Evolutionary conservation across 371 early-diverging fungal genomes (phyloP).

Genomic region (Blyttiomyces sp.): DNA sequence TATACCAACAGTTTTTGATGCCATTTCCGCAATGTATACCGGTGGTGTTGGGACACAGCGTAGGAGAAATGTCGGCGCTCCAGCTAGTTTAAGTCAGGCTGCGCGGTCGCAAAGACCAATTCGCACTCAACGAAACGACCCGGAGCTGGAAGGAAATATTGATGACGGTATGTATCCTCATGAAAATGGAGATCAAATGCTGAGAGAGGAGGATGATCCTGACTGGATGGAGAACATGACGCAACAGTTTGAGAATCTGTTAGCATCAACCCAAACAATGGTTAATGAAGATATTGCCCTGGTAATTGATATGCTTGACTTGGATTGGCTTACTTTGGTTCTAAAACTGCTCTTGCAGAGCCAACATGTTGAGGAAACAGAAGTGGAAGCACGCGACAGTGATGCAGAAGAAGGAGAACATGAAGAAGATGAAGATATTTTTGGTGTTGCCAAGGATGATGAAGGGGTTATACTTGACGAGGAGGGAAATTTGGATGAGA

Average conservation of each 20-base stretch:
- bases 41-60: conserved; percentile 1
- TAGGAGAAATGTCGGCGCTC: neutral
- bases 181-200: neutral
- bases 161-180: neutral
- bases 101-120: too few relatives aligned
- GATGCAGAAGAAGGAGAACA: neutral
- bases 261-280: neutral
- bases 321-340: neutral
- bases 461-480: neutral
- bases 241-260: too few relatives aligned
- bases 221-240: neutral
- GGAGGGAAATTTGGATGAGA: neutral
- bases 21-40: conserved; percentile 41
- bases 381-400: neutral
- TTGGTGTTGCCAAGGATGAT: neutral
- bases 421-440: conserved; percentile 7
- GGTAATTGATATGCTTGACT: neutral
- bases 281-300: neutral
- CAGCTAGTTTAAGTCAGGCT: neutral
- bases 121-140: too few relatives aligned
- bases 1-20: conserved; percentile 47
- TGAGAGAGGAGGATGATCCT: neutral
- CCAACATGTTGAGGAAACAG: neutral
- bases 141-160: neutral
- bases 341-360: neutral